phyloP scores from a whole-genome alignment of 2,329 filamentous ascomycete species.

The Colletotrichum paranaense region DNA sequence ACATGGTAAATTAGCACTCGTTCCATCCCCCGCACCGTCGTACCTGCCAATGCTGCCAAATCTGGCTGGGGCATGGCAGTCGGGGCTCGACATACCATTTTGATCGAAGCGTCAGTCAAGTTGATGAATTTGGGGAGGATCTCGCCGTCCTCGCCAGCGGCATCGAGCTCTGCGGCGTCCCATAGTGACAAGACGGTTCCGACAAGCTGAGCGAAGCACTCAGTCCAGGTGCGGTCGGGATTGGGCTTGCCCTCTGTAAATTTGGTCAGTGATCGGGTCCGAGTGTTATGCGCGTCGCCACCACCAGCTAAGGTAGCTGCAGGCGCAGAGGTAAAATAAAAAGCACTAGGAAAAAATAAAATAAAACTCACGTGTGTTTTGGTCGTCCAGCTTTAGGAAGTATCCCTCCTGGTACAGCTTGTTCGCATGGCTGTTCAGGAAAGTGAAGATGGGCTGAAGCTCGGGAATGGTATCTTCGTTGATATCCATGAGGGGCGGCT shows the following conservation, averaged over 20 bases:
- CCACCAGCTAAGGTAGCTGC: background rate
- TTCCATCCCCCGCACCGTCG: constrained; percentile 12
- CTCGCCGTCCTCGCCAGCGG: constrained; percentile 84
- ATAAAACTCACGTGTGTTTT: constrained; percentile 81
- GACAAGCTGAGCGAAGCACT: constrained; percentile 96
- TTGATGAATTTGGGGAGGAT: constrained; percentile 95
- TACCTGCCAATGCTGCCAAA: background rate
- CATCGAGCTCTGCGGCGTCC: constrained; percentile 93
- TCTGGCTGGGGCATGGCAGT: background rate
- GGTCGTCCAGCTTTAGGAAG: constrained; percentile 95
- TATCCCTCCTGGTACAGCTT: constrained; percentile 99
- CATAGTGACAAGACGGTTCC: constrained; percentile 95
- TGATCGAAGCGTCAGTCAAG: constrained; percentile 95
- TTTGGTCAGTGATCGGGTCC: constrained; percentile 11
- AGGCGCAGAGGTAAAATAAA: background rate
- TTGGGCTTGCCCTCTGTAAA: constrained; percentile 84
- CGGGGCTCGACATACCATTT: constrained; percentile 76
- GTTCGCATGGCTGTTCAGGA: constrained; percentile 93
- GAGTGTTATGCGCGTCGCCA: background rate
- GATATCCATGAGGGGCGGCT: constrained; percentile 87
- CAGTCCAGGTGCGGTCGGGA: constrained; percentile 88
- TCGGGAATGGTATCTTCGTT: constrained; percentile 89
- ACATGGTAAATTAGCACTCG: constrained; percentile 27
- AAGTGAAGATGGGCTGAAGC: constrained; percentile 92
- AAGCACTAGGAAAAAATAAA: background rate